Percentiles rank a stretch among this genome's conserved stretches.
Evolutionary conservation across 768 basidiomycete species (phyloP).

Genomic region (Suillus ampliporus): DNA sequence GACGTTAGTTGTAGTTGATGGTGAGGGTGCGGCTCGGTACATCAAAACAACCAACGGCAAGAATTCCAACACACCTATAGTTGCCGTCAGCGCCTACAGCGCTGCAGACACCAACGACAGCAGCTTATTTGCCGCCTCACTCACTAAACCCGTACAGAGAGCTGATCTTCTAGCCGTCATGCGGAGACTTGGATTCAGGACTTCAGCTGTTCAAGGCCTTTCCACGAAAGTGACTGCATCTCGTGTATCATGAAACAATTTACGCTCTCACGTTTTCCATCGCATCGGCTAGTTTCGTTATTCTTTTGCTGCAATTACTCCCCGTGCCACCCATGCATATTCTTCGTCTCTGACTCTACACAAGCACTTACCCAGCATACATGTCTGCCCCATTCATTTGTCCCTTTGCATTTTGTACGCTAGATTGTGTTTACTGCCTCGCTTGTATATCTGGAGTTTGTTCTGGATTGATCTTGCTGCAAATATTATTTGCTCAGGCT

Average conservation of each 20-base stretch:
- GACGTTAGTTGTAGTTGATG: conserved; percentile 66
- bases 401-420: conserved; percentile 51
- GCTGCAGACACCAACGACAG: conserved; percentile 68
- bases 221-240: conserved; percentile 57
- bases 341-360: conserved; percentile 30
- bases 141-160: conserved; percentile 91
- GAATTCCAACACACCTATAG: conserved; percentile 91
- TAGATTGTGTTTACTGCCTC: conserved; percentile 40
- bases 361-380: conserved; percentile 37
- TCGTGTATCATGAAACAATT: conserved; percentile 31
- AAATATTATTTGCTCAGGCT: neutral
- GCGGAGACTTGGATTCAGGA: conserved; percentile 91
- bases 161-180: conserved; percentile 81
- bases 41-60: conserved; percentile 97
- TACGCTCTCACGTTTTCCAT: conserved; percentile 25
- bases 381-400: conserved; percentile 19
- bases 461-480: conserved; percentile 8
- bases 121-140: conserved; percentile 78
- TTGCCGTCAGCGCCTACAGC: conserved; percentile 90
- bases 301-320: conserved; percentile 38
- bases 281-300: conserved; percentile 31
- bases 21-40: conserved; percentile 95
- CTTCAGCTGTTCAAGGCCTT: conserved; percentile 69
- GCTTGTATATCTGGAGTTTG: conserved; percentile 20
- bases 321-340: conserved; percentile 37